Evolutionary conservation across 257 asterid genomes (phyloP), one percentile per base, ranked within the genome.

Genomic region (Nicotiana obtusifolia): DNA sequence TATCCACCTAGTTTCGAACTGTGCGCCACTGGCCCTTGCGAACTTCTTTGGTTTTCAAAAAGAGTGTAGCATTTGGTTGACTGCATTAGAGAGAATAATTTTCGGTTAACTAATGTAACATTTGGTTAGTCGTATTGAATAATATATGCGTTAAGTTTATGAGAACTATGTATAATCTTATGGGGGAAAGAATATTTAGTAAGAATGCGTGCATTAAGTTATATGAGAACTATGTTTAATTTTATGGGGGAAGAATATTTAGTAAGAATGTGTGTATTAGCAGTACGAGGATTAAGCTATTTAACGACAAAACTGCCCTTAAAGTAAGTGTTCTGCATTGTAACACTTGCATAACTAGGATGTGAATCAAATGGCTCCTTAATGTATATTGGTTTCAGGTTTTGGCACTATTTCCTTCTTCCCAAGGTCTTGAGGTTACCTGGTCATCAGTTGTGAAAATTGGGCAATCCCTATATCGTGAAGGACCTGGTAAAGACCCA

Each of bases 361-460:
- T 41, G 17, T 69, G 78, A 11, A 69, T 37, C 77, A 11, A 71
- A 54, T 6, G 78, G 37, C 20, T 44, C 60, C 78, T 71, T 71
- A 20, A 44, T 44, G 60, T 44, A 30, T 71, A 20, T 76, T 65
- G 68, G 83, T 33, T 64, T 83, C 90, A 95, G 99, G 99, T 94
- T 83, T 82, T 96, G 91, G 88, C 84, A 41, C 90, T 96, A 78
- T 96, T 96, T 85, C 99, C 99, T 30, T 96, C 99, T 80, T 91
- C 99, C 75, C 99, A 90, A 91, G 99, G 98, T 83, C 90, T 96
- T 76, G 94, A 93, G 69, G 90, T 96, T 31, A 92, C 95, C 16
- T 94, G 99, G 98, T 93, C 99, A 54, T 96, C 99, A 0, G 98
- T 96, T 67, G 99, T 96, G 84, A 96, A 96, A 87, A 91, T 96